These are phyloP conservation scores for Dactylellina parvicollis DNA, from an alignment of 2,329 filamentous ascomycete genomes.

Conservation along the genomic window DNA sequence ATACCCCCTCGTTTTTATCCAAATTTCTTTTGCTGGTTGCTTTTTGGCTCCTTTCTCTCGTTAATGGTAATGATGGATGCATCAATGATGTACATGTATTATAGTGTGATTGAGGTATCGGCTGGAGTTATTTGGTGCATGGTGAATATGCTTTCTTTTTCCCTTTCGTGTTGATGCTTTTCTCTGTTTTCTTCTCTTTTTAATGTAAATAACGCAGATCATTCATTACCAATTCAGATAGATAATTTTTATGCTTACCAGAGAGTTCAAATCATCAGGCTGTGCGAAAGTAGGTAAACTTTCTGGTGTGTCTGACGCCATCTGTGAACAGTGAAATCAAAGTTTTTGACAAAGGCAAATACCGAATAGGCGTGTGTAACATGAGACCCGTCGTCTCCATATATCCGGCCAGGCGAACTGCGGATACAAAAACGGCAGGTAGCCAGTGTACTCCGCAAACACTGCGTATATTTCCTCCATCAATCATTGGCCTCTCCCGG, in stretches of 20 bases:
- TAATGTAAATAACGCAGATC: slow-evolving; percentile 16
- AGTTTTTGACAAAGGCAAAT: background rate
- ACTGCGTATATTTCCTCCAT: too few relatives aligned
- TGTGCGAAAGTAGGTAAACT: background rate
- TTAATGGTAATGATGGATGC: slow-evolving; percentile 15
- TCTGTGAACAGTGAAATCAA: background rate
- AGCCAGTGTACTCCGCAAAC: too few relatives aligned
- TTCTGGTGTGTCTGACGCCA: background rate
- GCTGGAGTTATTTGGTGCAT: slow-evolving; percentile 12
- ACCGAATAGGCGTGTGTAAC: slow-evolving; percentile 12
- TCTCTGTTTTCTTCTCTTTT: background rate
- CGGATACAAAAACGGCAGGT: too few relatives aligned
- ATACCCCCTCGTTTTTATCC: background rate
- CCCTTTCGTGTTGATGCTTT: background rate
- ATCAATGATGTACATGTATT: slow-evolving; percentile 11
- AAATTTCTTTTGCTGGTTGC: slow-evolving; percentile 3
- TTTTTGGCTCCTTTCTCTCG: background rate
- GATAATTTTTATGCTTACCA: background rate
- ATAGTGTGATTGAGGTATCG: background rate
- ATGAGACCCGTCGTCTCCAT: too few relatives aligned
- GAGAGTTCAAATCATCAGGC: background rate
- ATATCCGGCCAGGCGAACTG: background rate
- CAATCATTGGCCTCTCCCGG: background rate
- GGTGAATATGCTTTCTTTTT: slow-evolving; percentile 19
- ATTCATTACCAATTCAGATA: background rate